phyloP scores from a whole-genome alignment of 1,284 basidiomycete species.

The Puccinia brachypodii region DNA sequence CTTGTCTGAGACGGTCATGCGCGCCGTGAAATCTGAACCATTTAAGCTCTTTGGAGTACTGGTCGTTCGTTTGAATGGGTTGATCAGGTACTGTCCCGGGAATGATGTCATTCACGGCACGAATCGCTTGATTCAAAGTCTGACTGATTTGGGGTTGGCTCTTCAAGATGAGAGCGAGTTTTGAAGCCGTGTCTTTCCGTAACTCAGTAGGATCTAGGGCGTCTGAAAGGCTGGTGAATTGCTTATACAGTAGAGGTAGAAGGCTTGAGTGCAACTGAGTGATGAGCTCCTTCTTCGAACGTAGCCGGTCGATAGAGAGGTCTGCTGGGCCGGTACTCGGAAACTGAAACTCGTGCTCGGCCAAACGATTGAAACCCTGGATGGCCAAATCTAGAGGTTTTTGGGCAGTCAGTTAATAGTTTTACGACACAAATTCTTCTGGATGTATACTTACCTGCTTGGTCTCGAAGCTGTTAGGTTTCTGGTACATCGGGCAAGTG shows the following conservation, averaged over 20 bases:
- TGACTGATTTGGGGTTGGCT: background rate
- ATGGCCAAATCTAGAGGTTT: background rate
- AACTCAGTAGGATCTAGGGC: background rate
- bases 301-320: background rate
- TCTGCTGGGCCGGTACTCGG: background rate
- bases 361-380: background rate
- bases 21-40: background rate
- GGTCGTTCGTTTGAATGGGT: background rate
- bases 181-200: background rate
- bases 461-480: too few relatives aligned
- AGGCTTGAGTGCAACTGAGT: background rate
- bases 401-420: background rate
- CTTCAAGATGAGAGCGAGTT: background rate
- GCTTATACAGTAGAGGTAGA: background rate
- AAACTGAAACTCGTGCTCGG: background rate
- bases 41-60: background rate
- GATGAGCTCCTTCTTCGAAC: background rate
- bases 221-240: background rate
- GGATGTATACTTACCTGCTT: too few relatives aligned
- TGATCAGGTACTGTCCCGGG: background rate
- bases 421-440: too few relatives aligned
- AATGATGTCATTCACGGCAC: background rate
- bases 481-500: too few relatives aligned
- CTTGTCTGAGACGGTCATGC: background rate
- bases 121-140: background rate